Evolutionary conservation across 2,329 filamentous ascomycete genomes (phyloP).

Genomic region (Fusarium lyarnte): DNA sequence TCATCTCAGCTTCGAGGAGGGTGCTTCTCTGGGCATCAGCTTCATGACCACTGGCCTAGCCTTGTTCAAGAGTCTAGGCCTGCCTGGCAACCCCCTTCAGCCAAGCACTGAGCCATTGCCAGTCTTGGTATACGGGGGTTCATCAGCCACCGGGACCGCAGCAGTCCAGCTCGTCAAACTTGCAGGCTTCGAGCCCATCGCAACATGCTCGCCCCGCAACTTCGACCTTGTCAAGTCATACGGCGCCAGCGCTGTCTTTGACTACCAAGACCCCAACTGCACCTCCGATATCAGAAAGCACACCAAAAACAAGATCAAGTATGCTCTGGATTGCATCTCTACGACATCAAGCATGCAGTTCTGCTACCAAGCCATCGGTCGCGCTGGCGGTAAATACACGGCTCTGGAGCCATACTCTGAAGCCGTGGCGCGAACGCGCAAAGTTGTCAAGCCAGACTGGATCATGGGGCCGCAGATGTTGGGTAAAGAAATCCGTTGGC

Average conservation of each 20-base stretch:
- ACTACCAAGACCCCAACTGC: not conserved
- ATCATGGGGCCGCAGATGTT: not conserved
- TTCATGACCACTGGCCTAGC: conserved; percentile 56
- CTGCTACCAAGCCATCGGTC: not conserved
- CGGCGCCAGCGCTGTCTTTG: conserved; percentile 13
- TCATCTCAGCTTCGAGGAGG: conserved; percentile 52
- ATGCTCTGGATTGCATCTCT: conserved; percentile 1
- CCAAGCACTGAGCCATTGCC: not conserved
- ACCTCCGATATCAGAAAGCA: accelerated
- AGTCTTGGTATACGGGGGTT: conserved; percentile 14
- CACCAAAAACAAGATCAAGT: not conserved
- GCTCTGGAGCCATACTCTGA: not conserved
- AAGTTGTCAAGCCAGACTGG: not conserved
- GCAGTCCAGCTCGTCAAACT: conserved; percentile 14
- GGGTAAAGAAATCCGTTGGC: not conserved
- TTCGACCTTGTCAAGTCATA: conserved; percentile 15
- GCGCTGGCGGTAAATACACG: not conserved
- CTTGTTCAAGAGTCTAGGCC: conserved; percentile 55
- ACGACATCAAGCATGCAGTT: not conserved
- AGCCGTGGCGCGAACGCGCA: not conserved
- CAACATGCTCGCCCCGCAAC: conserved; percentile 9
- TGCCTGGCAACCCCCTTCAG: not conserved
- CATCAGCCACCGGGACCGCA: not conserved
- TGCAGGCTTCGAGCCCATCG: not conserved
- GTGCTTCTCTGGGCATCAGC: conserved; percentile 54